Conservation (phyloP, 148 eudicot genomes). For the Cornus kousa region DNA sequence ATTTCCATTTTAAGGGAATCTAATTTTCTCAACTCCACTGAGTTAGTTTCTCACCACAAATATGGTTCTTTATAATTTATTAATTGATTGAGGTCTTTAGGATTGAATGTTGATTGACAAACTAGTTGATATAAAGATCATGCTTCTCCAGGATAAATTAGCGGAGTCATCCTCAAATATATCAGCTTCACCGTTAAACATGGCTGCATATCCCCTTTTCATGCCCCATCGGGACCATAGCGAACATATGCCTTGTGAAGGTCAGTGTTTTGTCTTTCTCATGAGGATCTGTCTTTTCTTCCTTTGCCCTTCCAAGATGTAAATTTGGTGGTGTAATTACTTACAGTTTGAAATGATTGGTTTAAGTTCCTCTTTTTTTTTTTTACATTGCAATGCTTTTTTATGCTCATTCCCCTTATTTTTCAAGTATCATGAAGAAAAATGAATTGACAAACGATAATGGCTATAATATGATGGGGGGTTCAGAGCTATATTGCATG, state of each 20-base stretch:
- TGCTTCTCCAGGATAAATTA: constrained; percentile 63
- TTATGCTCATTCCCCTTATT: neutral
- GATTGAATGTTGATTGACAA: constrained; percentile 10
- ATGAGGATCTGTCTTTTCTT: neutral
- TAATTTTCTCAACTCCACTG: neutral
- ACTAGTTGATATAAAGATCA: constrained; percentile 22
- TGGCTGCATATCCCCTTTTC: constrained; percentile 49
- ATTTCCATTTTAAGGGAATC: too few relatives aligned
- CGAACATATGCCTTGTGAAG: constrained; percentile 41
- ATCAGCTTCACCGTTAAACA: constrained; percentile 39
- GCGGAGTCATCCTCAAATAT: constrained; percentile 53
- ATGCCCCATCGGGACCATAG: constrained; percentile 47
- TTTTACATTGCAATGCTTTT: neutral
- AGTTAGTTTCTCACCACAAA: neutral
- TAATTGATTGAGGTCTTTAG: constrained; percentile 6
- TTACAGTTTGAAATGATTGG: constrained; percentile 9
- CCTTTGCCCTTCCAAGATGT: neutral
- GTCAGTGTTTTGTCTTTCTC: constrained; percentile 22
- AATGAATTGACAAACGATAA: neutral
- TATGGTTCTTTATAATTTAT: neutral
- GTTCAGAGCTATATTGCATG: neutral
- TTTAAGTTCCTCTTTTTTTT: constrained; percentile 1
- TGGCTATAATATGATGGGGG: neutral
- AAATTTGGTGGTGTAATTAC: neutral
- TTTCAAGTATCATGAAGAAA: neutral